A percentile compares a stretch with the other conserved stretches of the same genome.
Evolutionary conservation across 345 rosid genomes (phyloP).

Genomic region (Viola odorata): DNA sequence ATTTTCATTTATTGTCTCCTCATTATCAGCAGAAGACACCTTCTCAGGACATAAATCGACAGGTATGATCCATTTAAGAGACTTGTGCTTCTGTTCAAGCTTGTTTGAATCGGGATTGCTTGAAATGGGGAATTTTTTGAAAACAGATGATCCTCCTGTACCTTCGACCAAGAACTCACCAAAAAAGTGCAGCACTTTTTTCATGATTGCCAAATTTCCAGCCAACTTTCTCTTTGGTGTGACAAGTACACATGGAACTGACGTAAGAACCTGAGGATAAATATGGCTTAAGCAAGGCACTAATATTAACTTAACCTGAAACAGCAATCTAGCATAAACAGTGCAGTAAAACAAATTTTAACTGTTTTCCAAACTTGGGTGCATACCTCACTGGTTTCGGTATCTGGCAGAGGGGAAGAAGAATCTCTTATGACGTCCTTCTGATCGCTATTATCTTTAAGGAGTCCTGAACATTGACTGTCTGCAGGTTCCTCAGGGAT

Average conservation of each 20-base stretch:
- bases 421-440: conserved; percentile 51
- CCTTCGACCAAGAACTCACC: conserved; percentile 93
- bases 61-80: conserved; percentile 47
- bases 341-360: conserved; percentile 7
- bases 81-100: conserved; percentile 55
- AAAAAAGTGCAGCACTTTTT: conserved; percentile 77
- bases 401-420: conserved; percentile 53
- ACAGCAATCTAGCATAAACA: conserved; percentile 18
- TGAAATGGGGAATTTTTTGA: conserved; percentile 54
- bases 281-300: conserved; percentile 16
- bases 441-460: conserved; percentile 53
- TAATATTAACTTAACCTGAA: conserved; percentile 17
- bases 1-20: conserved; percentile 38
- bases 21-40: conserved; percentile 36
- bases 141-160: conserved; percentile 78
- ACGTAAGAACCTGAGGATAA: conserved; percentile 59
- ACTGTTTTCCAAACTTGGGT: conserved; percentile 11
- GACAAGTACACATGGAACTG: conserved; percentile 79
- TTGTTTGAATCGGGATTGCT: conserved; percentile 46
- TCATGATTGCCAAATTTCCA: conserved; percentile 79
- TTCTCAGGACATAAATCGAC: conserved; percentile 38
- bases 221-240: conserved; percentile 91
- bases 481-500: conserved; percentile 45
- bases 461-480: conserved; percentile 34
- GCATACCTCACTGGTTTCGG: conserved; percentile 69